Evolutionary conservation across 495 filamentous ascomycete genomes (phyloP), one percentile per base, ranked within the genome.

Genomic region (Diplogelasinospora grovesii): DNA sequence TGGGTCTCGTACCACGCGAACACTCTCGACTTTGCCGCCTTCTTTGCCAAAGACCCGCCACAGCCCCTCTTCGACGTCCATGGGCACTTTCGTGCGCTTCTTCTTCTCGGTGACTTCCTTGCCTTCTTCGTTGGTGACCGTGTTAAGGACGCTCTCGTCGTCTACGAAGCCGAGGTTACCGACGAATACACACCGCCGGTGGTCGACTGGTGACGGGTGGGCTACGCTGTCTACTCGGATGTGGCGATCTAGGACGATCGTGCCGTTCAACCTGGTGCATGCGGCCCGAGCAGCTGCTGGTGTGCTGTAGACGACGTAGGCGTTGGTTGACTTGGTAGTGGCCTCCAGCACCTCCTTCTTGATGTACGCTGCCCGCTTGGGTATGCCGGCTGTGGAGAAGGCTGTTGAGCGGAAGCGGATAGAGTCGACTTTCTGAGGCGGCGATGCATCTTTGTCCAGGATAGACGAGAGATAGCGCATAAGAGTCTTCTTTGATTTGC

Each of bases 121-220:
- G 36, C 60, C 60, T 5, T 64, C 62, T 2, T 68, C 69, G 34
- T 81, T 75, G n/a, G 74, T 72, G 23, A 75, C 79, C 26, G 74
- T 69, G 29, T 74, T 68, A 10, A 82, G 55, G 29, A 73, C 65
- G 26, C 65, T 81, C 61, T 92, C 86, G 43, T 90, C 83, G 50
- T 94, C 88, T 1, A 96, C 85, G 50, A 97, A 97, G 28, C 89
- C 87, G 8, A 99, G 77, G 57, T 97, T 97, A 8, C 93, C 93
- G 9, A 99, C 85, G 53, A 97, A 99, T 3, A 99, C 83, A 63
- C 93, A 99, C 37, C 88, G 79, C 33, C 82, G 78, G 54, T 94
- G 75, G 52, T 95, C 90, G 18, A 80, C 75, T 19, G 81, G 73
- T 2, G 83, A 71, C 1, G 93, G 93, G 64, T 95, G 90, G 0